Conservation (phyloP, 305 asterid genomes). For the Galium porrigens region DNA sequence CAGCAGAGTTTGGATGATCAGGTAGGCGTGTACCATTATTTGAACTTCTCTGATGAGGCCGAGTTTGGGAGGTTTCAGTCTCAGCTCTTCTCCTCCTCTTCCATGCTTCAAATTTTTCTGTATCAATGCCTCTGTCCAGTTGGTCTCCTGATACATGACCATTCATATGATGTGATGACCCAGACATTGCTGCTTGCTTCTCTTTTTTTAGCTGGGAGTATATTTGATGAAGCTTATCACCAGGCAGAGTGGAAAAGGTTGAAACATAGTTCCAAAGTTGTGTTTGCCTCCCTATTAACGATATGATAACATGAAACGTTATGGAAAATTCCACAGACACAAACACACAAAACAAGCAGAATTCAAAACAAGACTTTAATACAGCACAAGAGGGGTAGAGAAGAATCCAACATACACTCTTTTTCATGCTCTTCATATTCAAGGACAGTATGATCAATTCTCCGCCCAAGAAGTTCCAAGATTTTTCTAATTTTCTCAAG, state of each 20-base stretch:
- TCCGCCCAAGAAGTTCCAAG: slow-evolving; percentile 88
- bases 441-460: slow-evolving; percentile 71
- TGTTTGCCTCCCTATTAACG: slow-evolving; percentile 66
- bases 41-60: slow-evolving; percentile 44
- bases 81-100: slow-evolving; percentile 85
- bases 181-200: slow-evolving; percentile 55
- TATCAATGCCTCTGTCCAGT: slow-evolving; percentile 59
- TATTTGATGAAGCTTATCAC: slow-evolving; percentile 81
- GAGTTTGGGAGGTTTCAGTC: slow-evolving; percentile 50
- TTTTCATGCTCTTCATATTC: slow-evolving; percentile 61
- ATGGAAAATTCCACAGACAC: not conserved
- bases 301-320: slow-evolving; percentile 6
- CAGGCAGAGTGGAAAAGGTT: slow-evolving; percentile 74
- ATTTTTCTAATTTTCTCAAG: slow-evolving; percentile 71
- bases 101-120: slow-evolving; percentile 92
- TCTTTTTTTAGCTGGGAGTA: slow-evolving; percentile 71
- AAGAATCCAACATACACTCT: slow-evolving; percentile 50
- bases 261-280: slow-evolving; percentile 93
- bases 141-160: slow-evolving; percentile 44
- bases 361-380: not conserved
- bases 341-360: not conserved
- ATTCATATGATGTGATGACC: slow-evolving; percentile 51
- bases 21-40: slow-evolving; percentile 47
- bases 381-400: not conserved
- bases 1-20: slow-evolving; percentile 61